Percentiles rank a stretch among this genome's conserved stretches.
These are phyloP conservation scores for Tetrahymena elliotti DNA, from an alignment of 73 alveolate species.

Conservation along the genomic window DNA sequence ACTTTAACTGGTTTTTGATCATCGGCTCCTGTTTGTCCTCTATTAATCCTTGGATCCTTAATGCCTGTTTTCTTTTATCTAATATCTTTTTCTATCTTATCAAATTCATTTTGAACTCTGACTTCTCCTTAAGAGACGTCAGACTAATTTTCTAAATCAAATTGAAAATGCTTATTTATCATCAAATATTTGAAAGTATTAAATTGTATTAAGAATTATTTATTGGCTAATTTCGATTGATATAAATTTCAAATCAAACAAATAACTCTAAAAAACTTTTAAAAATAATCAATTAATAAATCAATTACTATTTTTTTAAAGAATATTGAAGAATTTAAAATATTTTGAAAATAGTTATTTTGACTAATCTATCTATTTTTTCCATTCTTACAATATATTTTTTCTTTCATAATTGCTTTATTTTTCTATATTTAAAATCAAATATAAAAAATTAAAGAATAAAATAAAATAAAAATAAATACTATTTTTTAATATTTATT, in stretches of 20 bases:
- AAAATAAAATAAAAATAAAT: no score
- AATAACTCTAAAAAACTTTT: neutral
- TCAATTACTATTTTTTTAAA: no score
- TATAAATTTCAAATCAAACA: neutral
- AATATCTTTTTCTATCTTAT: neutral
- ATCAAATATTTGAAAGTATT: neutral
- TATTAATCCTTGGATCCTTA: neutral
- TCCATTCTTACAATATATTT: no score
- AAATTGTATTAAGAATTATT: neutral
- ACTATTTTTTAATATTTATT: no score
- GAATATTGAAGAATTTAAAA: no score
- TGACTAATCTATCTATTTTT: no score
- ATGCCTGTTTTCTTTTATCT: neutral
- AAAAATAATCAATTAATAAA: no score
- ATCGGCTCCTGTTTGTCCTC: neutral
- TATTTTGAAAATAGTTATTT: neutral
- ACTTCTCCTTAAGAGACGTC: neutral
- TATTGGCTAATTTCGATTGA: neutral
- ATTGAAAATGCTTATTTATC: neutral
- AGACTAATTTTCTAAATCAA: neutral
- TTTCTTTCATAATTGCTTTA: no score
- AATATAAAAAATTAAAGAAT: no score
- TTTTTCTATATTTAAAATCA: no score
- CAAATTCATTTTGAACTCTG: neutral
- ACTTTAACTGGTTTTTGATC: neutral